A percentile compares a stretch with the other conserved stretches of the same genome.
phyloP scores from a whole-genome alignment of 2,329 filamentous ascomycete species.

The Ophiobolus disseminans region DNA sequence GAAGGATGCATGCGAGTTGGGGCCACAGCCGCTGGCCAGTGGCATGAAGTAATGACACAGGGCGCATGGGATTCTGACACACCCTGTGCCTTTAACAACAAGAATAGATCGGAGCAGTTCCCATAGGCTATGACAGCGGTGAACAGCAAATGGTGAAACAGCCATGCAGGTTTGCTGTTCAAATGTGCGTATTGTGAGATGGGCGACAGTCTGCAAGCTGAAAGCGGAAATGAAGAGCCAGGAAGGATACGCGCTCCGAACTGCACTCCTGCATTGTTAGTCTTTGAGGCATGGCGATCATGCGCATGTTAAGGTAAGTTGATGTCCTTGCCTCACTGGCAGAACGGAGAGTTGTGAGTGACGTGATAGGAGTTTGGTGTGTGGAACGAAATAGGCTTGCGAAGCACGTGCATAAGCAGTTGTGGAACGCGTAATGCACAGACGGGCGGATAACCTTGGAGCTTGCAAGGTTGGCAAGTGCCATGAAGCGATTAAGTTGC shows the following conservation, averaged over 20 bases:
- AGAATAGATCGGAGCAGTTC: slow-evolving; percentile 39
- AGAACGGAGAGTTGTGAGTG: too few species aligned
- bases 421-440: too few species aligned
- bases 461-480: too few species aligned
- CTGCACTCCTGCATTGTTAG: too few species aligned
- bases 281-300: too few species aligned
- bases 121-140: slow-evolving; percentile 24
- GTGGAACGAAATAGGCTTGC: too few species aligned
- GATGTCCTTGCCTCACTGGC: too few species aligned
- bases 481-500: too few species aligned
- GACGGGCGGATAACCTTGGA: too few species aligned
- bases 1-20: slow-evolving; percentile 30
- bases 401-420: too few species aligned
- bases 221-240: background rate
- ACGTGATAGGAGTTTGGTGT: too few species aligned
- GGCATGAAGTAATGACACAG: slow-evolving; percentile 27
- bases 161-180: slow-evolving; percentile 32
- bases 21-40: slow-evolving; percentile 42
- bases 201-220: background rate
- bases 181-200: slow-evolving; percentile 4
- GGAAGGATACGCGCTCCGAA: background rate
- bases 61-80: slow-evolving; percentile 37
- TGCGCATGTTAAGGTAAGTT: too few species aligned
- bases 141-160: slow-evolving; percentile 42
- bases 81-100: slow-evolving; percentile 33